Evolutionary conservation across 2,329 filamentous ascomycete genomes (phyloP).

Genomic region (Alternaria novae-zelandiae): DNA sequence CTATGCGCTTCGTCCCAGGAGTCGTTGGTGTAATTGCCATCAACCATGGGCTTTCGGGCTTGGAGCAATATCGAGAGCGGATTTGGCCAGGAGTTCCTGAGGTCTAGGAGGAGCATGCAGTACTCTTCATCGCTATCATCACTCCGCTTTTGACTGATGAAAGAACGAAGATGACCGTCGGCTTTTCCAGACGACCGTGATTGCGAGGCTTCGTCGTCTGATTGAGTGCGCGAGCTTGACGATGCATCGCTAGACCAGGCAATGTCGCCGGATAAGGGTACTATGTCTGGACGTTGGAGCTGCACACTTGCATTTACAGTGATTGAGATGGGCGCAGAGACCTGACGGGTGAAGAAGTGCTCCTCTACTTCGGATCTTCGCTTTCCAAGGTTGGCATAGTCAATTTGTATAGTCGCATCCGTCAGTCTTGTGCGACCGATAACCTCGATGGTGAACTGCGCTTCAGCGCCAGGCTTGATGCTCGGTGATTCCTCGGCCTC

Average conservation of each 20-base stretch:
- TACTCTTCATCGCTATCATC: conserved; percentile 63
- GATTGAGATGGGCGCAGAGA: conserved; percentile 79
- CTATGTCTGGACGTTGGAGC: conserved; percentile 77
- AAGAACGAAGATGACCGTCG: conserved; percentile 53
- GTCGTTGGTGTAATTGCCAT: conserved; percentile 7
- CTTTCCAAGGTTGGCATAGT: conserved; percentile 83
- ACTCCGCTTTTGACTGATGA: conserved; percentile 52
- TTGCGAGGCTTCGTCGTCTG: neutral
- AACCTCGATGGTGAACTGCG: conserved; percentile 82
- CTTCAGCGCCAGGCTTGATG: conserved; percentile 71
- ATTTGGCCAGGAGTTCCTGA: conserved; percentile 89
- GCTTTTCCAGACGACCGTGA: conserved; percentile 25
- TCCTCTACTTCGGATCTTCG: conserved; percentile 71
- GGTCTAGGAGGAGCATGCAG: conserved; percentile 80
- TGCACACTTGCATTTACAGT: conserved; percentile 94
- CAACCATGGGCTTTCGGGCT: conserved; percentile 41
- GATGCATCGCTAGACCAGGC: conserved; percentile 61
- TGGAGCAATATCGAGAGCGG: conserved; percentile 71
- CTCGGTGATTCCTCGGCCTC: conserved; percentile 54
- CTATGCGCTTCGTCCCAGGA: conserved; percentile 23
- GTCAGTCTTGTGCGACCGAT: conserved; percentile 86
- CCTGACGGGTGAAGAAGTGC: conserved; percentile 82
- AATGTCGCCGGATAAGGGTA: conserved; percentile 73
- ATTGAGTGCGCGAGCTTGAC: neutral
- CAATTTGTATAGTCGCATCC: conserved; percentile 78